These are phyloP conservation scores for Diaporthe vexans DNA, from an alignment of 2,329 filamentous ascomycete species.

Conservation along the genomic window DNA sequence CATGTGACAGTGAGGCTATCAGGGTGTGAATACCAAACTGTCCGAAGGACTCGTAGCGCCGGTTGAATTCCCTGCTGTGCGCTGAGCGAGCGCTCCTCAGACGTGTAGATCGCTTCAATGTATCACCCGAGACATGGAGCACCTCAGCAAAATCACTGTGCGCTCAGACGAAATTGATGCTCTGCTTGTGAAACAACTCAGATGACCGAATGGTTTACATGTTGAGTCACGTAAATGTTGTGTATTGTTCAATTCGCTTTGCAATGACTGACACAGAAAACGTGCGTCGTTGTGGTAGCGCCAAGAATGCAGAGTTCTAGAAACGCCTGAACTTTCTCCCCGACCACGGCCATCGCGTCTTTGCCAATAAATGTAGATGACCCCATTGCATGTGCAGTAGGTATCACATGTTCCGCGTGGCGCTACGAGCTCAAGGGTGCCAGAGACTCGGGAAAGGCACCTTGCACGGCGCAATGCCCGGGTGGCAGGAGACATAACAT, in stretches of 20 bases:
- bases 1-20: slow-evolving; percentile 3
- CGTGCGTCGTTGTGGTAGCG: no score
- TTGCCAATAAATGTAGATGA: no score
- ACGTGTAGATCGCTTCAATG: not conserved
- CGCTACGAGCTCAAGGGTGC: not conserved
- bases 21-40: not conserved
- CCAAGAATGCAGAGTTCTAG: not conserved
- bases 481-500: no score
- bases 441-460: not conserved
- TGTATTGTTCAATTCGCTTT: not conserved
- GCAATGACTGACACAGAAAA: not conserved
- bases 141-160: not conserved
- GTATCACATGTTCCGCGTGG: no score
- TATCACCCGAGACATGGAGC: not conserved
- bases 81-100: not conserved
- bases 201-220: not conserved
- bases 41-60: no score
- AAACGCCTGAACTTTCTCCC: no score
- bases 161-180: no score
- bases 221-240: not conserved
- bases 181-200: not conserved
- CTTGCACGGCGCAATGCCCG: not conserved
- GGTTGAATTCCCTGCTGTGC: no score
- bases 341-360: no score
- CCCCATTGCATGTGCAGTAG: not conserved